Evolutionary conservation across 2,329 filamentous ascomycete genomes (phyloP).

Genomic region (Ophiostoma perfectum): DNA sequence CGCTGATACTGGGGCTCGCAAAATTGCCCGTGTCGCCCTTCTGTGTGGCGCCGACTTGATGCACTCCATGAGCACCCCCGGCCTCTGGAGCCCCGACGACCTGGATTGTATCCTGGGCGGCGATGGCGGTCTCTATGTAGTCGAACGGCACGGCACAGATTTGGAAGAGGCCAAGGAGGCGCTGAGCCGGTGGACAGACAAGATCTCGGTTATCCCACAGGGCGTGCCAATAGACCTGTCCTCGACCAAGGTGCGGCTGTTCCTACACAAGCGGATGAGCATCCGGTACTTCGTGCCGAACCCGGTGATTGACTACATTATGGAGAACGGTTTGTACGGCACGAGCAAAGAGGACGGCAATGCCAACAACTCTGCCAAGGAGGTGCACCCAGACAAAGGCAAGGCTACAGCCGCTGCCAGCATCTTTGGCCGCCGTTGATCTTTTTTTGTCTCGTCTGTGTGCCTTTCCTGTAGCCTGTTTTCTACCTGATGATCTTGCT

Average conservation of each 20-base stretch:
- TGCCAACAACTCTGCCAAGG: conserved; percentile 2
- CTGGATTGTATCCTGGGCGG: conserved; percentile 80
- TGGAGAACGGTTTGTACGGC: conserved; percentile 23
- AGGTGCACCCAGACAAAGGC: conserved; percentile 14
- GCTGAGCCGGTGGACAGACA: conserved; percentile 75
- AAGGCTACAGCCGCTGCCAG: conserved; percentile 12
- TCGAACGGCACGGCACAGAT: conserved; percentile 84
- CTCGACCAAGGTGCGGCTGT: conserved; percentile 73
- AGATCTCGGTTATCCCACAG: conserved; percentile 82
- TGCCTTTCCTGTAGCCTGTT: not conserved
- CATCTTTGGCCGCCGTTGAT: conserved; percentile 10
- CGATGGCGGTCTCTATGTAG: conserved; percentile 74
- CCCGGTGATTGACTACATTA: conserved; percentile 26
- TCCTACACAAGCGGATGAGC: conserved; percentile 73
- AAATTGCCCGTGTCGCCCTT: conserved; percentile 66
- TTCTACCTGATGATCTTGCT: conserved; percentile 1
- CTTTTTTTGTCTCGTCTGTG: not conserved
- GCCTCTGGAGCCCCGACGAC: conserved; percentile 79
- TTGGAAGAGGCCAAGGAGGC: conserved; percentile 77
- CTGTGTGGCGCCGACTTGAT: conserved; percentile 71
- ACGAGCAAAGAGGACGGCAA: conserved; percentile 21
- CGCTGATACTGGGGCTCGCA: conserved; percentile 41
- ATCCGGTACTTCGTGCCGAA: conserved; percentile 57
- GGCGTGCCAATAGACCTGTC: conserved; percentile 82
- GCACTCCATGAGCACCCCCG: conserved; percentile 69